Evolutionary conservation across 78 protist genomes (phyloP), one percentile per base, ranked within the genome.

Genomic region (Goniomonas avonlea): DNA sequence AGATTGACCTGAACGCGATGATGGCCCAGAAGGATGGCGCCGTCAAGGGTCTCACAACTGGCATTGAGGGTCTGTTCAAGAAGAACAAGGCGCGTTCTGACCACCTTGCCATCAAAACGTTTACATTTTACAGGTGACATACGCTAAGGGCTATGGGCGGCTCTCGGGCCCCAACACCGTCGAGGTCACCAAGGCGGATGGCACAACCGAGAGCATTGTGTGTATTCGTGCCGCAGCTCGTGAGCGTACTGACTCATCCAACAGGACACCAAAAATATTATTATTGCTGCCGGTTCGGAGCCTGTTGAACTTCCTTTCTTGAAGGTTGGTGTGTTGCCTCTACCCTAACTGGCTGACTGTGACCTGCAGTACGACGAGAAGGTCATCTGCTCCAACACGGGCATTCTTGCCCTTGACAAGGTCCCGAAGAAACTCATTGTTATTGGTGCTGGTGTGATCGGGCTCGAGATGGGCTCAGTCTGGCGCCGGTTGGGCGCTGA

Each of bases 381-480:
- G 70, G 18, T 15, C 8, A 83, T 98, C 58, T 85, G 94, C 39
- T 79, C 96, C 0, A 93, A 97, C 18, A 96, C 98, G 11, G 99
- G 99, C n/a, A 97, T 97, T 0, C 90, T 96, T 5, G 18, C 85
- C 8, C 69, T 98, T 35, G 29, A 47, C 47, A 23, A 66, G 73
- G 91, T 96, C n/a, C 99, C 99, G 58, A 77, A 95, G 89, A 58
- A 53, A 7, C 29, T 29, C 66, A 21, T 21, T 3, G 92, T 96
- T n/a, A 84, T 96, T 31, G 98, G 99, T 18, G 99, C 92, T 18
- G 99, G 99, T 29, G 99, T 98, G 31, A 98, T 98, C 73, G 99
- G 99, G 66, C 88, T 97, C 13, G 99, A 97, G 83, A 55, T 95
- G 29, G 98, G 98, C 38, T 87, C 96, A 9, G 98, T 97, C 9